These are phyloP conservation scores for Coleophoma crateriformis DNA, from an alignment of 2,329 filamentous ascomycete genomes.

Conservation along the genomic window DNA sequence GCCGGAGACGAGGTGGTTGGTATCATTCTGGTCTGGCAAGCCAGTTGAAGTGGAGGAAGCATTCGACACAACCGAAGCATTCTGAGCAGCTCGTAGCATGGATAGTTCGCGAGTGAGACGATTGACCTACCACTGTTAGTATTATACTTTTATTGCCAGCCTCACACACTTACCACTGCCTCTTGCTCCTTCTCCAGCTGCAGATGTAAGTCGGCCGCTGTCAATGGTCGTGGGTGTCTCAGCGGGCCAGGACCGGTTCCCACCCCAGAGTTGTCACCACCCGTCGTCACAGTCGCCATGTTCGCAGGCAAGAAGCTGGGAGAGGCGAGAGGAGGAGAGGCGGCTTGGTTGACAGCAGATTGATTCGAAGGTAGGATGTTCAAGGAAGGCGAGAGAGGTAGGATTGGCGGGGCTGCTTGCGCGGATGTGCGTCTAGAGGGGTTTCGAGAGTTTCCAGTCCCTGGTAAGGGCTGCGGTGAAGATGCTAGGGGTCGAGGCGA, in stretches of 20 bases:
- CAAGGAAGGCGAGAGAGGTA: conserved; percentile 14
- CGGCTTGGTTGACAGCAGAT: conserved; percentile 17
- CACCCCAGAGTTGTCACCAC: conserved; percentile 37
- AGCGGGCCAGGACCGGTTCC: conserved; percentile 64
- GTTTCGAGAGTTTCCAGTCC: conserved; percentile 11
- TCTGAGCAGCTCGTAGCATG: conserved; percentile 67
- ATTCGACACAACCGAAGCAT: conserved; percentile 61
- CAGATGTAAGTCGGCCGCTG: conserved; percentile 80
- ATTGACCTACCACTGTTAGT: conserved; percentile 61
- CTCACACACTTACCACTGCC: conserved; percentile 61
- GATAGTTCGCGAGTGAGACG: conserved; percentile 85
- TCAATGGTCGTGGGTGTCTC: conserved; percentile 81
- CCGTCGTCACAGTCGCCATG: not conserved
- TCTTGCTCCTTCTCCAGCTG: conserved; percentile 95
- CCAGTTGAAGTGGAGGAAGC: conserved; percentile 55
- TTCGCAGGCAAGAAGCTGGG: conserved; percentile 3
- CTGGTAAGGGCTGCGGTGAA: conserved; percentile 12
- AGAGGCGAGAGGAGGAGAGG: conserved; percentile 16
- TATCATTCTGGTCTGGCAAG: conserved; percentile 39
- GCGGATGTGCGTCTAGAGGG: conserved; percentile 23
- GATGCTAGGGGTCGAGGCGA: conserved; percentile 20
- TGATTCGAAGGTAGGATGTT: conserved; percentile 27
- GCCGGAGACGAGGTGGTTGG: conserved; percentile 50
- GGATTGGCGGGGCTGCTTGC: conserved; percentile 14
- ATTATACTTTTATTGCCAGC: not conserved